A percentile compares a stretch with the other conserved stretches of the same genome.
Evolutionary conservation across 83 land plant genomes (phyloP).

Genomic region (Larix sibirica): DNA sequence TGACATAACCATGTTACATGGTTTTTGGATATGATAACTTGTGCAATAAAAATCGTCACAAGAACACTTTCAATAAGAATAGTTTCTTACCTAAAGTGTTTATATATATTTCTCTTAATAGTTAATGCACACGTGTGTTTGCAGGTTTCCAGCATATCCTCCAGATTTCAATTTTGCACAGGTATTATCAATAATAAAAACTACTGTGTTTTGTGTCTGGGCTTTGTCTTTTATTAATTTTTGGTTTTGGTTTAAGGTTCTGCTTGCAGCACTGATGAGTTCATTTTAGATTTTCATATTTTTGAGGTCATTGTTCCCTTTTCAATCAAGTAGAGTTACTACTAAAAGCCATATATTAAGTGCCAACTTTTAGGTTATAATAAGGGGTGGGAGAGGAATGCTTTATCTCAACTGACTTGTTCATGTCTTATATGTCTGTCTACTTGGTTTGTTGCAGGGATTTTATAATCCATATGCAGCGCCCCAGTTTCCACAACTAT

Average conservation of each 20-base stretch:
- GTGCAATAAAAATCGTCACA: no score
- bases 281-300: not conserved
- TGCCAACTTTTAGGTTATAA: not conserved
- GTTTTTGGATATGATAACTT: no score
- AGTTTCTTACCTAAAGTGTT: not conserved
- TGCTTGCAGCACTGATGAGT: no score
- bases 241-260: no score
- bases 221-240: not conserved
- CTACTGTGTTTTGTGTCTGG: not conserved
- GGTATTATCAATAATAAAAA: not conserved
- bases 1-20: no score
- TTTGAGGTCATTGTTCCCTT: not conserved
- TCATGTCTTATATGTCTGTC: not conserved
- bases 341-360: not conserved
- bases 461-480: slow-evolving; percentile 18
- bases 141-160: slow-evolving; percentile 2
- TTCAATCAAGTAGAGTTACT: not conserved
- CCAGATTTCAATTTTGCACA: slow-evolving; percentile 14
- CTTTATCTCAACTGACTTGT: not conserved
- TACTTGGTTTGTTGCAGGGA: not conserved
- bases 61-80: not conserved
- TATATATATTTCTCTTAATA: not conserved
- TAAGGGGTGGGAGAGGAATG: not conserved
- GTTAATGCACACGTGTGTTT: not conserved
- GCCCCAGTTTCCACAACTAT: slow-evolving; percentile 12